Percentiles rank a stretch among this genome's conserved stretches.
phyloP scores from a whole-genome alignment of 2,329 filamentous ascomycete genomes.

The Cladophialophora yegresii region DNA sequence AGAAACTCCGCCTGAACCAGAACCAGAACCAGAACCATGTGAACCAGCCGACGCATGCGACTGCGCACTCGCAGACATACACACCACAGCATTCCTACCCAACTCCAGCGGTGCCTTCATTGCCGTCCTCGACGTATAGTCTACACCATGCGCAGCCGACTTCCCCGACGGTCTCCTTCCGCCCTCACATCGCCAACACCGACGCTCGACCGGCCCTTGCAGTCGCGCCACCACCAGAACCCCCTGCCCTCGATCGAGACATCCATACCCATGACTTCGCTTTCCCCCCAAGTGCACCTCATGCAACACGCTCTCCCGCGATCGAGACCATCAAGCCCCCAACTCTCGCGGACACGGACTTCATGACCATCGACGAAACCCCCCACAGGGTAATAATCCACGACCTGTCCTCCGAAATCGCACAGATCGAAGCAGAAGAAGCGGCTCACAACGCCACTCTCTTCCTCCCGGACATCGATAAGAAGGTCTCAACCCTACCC shows the following conservation, averaged over 20 bases:
- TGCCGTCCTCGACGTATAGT: background rate
- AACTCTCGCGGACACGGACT: conserved; percentile 49
- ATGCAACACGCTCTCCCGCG: conserved; percentile 6
- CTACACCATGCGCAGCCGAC: background rate
- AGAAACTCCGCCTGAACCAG: conserved; percentile 33
- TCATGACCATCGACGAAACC: conserved; percentile 84
- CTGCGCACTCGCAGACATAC: background rate
- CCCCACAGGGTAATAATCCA: conserved; percentile 88
- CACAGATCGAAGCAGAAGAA: conserved; percentile 63
- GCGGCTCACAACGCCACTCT: conserved; percentile 55
- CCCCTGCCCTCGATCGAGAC: background rate
- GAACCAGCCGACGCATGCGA: conserved; percentile 8
- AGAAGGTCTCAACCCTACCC: conserved; percentile 71
- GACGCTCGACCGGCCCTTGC: conserved; percentile 20
- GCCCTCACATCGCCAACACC: conserved; percentile 22
- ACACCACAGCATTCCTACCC: background rate
- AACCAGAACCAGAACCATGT: conserved; percentile 19
- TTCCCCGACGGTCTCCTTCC: conserved; percentile 11
- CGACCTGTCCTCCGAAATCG: conserved; percentile 84
- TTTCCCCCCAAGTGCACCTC: background rate
- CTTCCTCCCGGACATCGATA: conserved; percentile 80
- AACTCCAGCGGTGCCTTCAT: conserved; percentile 7
- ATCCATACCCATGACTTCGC: conserved; percentile 3
- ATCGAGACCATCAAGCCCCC: background rate
- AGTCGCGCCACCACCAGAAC: background rate